Evolutionary conservation across 1,284 basidiomycete genomes (phyloP).

Genomic region (Taiwanofungus camphoratus): DNA sequence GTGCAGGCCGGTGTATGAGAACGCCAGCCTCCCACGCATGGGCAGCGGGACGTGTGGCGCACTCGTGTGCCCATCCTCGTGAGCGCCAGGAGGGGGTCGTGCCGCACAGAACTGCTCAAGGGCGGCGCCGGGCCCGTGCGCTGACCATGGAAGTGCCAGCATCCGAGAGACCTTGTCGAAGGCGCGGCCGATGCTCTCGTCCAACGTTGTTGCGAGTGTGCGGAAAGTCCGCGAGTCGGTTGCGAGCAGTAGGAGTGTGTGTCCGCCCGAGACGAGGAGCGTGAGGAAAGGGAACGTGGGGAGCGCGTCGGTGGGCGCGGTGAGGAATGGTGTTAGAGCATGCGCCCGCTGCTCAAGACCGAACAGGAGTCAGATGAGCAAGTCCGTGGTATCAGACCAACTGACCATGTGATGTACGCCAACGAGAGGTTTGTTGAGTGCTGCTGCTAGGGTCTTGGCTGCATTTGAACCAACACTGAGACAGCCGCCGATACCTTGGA

Average conservation of each 20-base stretch:
- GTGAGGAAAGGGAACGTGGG: slow-evolving; percentile 85
- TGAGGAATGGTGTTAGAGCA: slow-evolving; percentile 80
- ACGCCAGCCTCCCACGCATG: slow-evolving; percentile 51
- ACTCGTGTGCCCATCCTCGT: background rate
- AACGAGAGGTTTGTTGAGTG: slow-evolving; percentile 71
- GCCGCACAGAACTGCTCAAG: slow-evolving; percentile 63
- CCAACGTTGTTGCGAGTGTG: slow-evolving; percentile 71
- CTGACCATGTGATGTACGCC: slow-evolving; percentile 93
- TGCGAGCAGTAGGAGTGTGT: slow-evolving; percentile 78
- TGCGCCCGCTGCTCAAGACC: slow-evolving; percentile 99
- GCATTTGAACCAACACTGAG: slow-evolving; percentile 73
- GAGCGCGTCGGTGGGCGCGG: slow-evolving; percentile 40
- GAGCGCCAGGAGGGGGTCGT: background rate
- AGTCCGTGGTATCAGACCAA: slow-evolving; percentile 3
- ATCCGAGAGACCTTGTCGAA: slow-evolving; percentile 79
- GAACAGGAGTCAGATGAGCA: slow-evolving; percentile 7
- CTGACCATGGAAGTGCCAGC: slow-evolving; percentile 59
- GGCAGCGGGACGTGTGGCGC: slow-evolving; percentile 36
- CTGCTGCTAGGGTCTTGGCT: slow-evolving; percentile 78
- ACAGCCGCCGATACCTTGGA: slow-evolving; percentile 71
- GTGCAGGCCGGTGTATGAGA: slow-evolving; percentile 75
- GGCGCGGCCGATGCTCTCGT: slow-evolving; percentile 73
- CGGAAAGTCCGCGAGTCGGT: slow-evolving; percentile 52
- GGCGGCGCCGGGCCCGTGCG: slow-evolving; percentile 65
- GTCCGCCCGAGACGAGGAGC: slow-evolving; percentile 85